phyloP scores from a whole-genome alignment of 129 eudicot species.

The sunflower (Helianthus annuus) region HanXRQr2.0-SUNRISE NC_035449.2:29810441-29810940 shows the following conservation, averaged over 20 bases:
- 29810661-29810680: slow-evolving; percentile 78
- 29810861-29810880: slow-evolving; percentile 11
- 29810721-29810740: slow-evolving; percentile 71
- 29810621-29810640: slow-evolving; percentile 60
- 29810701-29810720: slow-evolving; percentile 72
- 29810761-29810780: slow-evolving; percentile 70
- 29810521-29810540: slow-evolving; percentile 10
- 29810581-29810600: slow-evolving; percentile 59
- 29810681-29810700: slow-evolving; percentile 62
- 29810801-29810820: slow-evolving; percentile 1
- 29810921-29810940: slow-evolving; percentile 4
- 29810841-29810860: background rate
- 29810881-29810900: background rate
- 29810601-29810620: slow-evolving; percentile 58
- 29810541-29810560: slow-evolving; percentile 8
- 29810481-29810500: slow-evolving; percentile 3
- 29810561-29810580: slow-evolving; percentile 13
- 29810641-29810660: slow-evolving; percentile 59
- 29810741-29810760: slow-evolving; percentile 74
- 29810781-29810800: slow-evolving; percentile 76
- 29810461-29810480: background rate
- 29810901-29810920: background rate
- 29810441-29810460: slow-evolving; percentile 73
- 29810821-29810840: background rate
- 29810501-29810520: slow-evolving; percentile 16